Conservation (phyloP, 2,329 filamentous ascomycete genomes). For the Trichoderma gracile region DNA sequence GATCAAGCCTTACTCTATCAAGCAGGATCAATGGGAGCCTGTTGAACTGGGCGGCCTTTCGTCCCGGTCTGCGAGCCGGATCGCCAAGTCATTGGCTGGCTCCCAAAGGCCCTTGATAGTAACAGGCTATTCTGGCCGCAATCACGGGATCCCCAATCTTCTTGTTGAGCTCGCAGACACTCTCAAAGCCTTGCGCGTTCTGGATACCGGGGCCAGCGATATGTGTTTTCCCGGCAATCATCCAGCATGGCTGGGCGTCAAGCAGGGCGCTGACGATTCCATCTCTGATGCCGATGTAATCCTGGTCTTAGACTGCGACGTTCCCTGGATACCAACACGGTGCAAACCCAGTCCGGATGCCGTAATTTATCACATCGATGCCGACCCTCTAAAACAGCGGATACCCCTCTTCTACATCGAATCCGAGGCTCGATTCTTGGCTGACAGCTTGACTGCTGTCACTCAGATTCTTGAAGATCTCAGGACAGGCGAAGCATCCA, state of each 20-base stretch:
- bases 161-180: not conserved
- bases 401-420: constrained; percentile 2
- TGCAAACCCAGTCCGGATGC: not conserved
- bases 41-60: not conserved
- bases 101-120: not conserved
- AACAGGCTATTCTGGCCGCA: constrained; percentile 9
- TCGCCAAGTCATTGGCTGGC: not conserved
- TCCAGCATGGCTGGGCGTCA: not conserved
- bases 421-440: not conserved
- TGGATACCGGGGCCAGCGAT: not conserved
- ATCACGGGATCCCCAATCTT: not conserved
- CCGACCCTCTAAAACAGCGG: not conserved
- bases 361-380: not conserved
- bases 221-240: constrained; percentile 4
- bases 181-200: not conserved
- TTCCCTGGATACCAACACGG: constrained; percentile 3
- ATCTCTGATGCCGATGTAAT: constrained; percentile 1
- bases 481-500: not conserved
- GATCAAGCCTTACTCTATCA: constrained; percentile 5
- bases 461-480: not conserved
- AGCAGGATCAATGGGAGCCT: not conserved
- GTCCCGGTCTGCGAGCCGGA: not conserved
- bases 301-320: constrained; percentile 5
- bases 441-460: not conserved
- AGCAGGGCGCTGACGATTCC: constrained; percentile 3